These are phyloP conservation scores for Fraxinus baroniana DNA, from an alignment of 305 asterid species.

Conservation along the genomic window DNA sequence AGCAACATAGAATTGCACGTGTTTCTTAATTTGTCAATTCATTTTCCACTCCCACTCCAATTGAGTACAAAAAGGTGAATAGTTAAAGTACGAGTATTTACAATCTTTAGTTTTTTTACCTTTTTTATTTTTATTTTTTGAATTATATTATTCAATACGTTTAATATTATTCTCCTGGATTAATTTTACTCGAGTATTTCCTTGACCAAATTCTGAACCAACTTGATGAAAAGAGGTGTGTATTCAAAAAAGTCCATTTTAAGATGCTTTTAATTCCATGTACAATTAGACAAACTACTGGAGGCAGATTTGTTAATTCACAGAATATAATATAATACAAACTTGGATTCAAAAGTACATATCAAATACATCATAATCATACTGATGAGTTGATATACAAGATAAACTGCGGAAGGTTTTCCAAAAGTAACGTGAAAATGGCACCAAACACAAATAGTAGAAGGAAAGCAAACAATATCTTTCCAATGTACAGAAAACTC, in stretches of 20 bases:
- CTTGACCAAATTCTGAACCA: neutral
- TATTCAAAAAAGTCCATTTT: neutral
- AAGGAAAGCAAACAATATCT: constrained; percentile 63
- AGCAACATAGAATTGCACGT: neutral
- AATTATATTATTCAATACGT: neutral
- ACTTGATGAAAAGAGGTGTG: neutral
- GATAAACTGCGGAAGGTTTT: constrained; percentile 71
- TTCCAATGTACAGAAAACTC: constrained; percentile 47
- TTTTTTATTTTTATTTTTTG: neutral
- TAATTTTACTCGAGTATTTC: neutral
- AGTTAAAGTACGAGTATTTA: neutral
- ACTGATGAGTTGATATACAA: constrained; percentile 43
- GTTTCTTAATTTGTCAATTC: neutral
- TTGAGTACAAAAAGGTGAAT: neutral
- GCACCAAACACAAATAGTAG: constrained; percentile 69
- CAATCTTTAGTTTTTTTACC: neutral
- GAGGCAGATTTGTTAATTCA: neutral
- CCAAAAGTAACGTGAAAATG: constrained; percentile 56
- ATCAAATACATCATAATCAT: constrained; percentile 15
- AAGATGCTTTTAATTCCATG: neutral
- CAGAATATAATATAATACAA: neutral
- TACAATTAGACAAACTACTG: neutral
- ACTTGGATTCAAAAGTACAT: neutral
- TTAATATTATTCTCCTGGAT: neutral
- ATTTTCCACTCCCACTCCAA: neutral